phyloP scores from a whole-genome alignment of 352 stramenopile genomes.

The Pythium inflatum region DNA sequence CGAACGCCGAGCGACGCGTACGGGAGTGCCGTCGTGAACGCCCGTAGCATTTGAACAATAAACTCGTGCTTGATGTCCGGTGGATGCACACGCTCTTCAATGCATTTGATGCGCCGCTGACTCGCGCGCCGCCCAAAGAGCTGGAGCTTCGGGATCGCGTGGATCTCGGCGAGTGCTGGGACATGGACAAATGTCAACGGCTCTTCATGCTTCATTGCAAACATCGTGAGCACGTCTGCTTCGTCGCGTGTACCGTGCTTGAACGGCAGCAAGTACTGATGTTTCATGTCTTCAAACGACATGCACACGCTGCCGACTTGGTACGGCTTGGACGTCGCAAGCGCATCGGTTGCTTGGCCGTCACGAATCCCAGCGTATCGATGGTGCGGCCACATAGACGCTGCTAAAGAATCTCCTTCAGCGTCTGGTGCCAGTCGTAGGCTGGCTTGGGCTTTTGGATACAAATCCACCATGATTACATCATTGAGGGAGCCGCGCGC shows the following conservation, averaged over 20 bases:
- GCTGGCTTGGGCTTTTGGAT: slow-evolving; percentile 31
- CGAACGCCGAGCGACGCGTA: slow-evolving; percentile 49
- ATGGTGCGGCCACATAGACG: too few species aligned
- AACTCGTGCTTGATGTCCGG: slow-evolving; percentile 39
- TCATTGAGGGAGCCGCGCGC: slow-evolving; percentile 58
- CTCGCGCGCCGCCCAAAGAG: slow-evolving; percentile 42
- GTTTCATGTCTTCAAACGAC: slow-evolving; percentile 80
- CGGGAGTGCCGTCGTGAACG: slow-evolving; percentile 53
- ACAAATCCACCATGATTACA: slow-evolving; percentile 59
- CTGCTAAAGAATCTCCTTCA: background rate
- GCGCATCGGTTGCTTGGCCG: background rate
- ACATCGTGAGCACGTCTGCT: slow-evolving; percentile 51
- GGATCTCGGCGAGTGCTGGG: slow-evolving; percentile 30
- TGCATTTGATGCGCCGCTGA: slow-evolving; percentile 46
- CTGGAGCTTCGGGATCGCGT: slow-evolving; percentile 29
- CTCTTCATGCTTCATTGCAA: slow-evolving; percentile 47
- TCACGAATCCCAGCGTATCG: background rate
- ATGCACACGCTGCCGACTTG: slow-evolving; percentile 55
- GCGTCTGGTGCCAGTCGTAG: background rate
- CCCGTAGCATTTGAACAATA: slow-evolving; percentile 48
- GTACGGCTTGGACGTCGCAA: slow-evolving; percentile 35
- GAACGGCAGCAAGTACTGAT: slow-evolving; percentile 67
- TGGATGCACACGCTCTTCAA: slow-evolving; percentile 44
- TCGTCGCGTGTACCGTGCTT: slow-evolving; percentile 45
- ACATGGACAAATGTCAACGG: slow-evolving; percentile 32